Percentiles rank a stretch among this genome's conserved stretches.
Conservation (phyloP, 2,329 filamentous ascomycete species). For the Phaeophleospora eucalypticola region DNA sequence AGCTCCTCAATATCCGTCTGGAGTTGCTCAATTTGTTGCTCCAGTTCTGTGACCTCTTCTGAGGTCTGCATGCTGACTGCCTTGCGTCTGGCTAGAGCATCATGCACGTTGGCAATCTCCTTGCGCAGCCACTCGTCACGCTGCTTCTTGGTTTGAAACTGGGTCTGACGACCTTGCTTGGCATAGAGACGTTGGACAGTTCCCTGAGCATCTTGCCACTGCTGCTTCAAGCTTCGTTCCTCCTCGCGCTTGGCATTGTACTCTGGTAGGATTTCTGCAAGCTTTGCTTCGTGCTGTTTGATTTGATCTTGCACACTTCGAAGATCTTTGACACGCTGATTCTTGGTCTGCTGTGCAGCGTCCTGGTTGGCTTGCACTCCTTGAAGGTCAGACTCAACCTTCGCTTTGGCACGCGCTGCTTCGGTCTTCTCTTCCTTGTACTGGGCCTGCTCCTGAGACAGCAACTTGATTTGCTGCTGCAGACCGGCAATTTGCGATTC, state of each 20-base stretch:
- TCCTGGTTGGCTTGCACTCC: slow-evolving; percentile 78
- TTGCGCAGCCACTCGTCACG: slow-evolving; percentile 77
- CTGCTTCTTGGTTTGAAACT: slow-evolving; percentile 83
- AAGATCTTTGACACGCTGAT: slow-evolving; percentile 67
- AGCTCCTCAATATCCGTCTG: slow-evolving; percentile 69
- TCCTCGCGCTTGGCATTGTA: slow-evolving; percentile 70
- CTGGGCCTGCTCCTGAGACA: slow-evolving; percentile 79
- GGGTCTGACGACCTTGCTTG: slow-evolving; percentile 84
- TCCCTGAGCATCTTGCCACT: slow-evolving; percentile 72
- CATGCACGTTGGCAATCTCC: slow-evolving; percentile 76
- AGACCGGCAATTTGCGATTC: slow-evolving; percentile 76
- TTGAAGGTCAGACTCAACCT: slow-evolving; percentile 81
- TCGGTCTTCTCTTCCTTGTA: slow-evolving; percentile 87
- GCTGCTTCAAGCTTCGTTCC: slow-evolving; percentile 66
- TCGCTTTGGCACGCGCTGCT: slow-evolving; percentile 71
- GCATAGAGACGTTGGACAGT: slow-evolving; percentile 75
- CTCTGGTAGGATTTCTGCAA: slow-evolving; percentile 69
- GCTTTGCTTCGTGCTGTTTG: slow-evolving; percentile 67
- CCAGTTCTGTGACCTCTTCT: slow-evolving; percentile 72
- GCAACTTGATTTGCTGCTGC: slow-evolving; percentile 76
- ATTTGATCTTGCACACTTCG: slow-evolving; percentile 71
- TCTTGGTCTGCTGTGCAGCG: slow-evolving; percentile 67
- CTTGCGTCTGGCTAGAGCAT: slow-evolving; percentile 73
- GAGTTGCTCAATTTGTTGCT: slow-evolving; percentile 65
- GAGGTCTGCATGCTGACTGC: slow-evolving; percentile 78